phyloP scores from a whole-genome alignment of 495 filamentous ascomycete species.

The Eremomyces bilateralis region DNA sequence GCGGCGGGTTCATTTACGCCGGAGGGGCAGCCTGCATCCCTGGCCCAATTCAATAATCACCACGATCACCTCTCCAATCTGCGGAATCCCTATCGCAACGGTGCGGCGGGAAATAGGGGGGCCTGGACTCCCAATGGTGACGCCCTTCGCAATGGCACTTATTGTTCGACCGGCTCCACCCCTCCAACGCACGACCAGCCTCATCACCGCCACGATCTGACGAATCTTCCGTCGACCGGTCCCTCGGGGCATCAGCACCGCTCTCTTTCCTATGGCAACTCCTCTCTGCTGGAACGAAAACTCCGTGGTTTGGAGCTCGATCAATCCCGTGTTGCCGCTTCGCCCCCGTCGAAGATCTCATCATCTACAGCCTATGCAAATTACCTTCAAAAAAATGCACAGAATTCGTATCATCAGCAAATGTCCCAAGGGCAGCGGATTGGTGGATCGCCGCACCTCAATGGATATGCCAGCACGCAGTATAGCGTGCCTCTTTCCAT shows the following conservation, averaged over 20 bases:
- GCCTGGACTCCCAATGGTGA: slow-evolving; percentile 11
- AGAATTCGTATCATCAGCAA: slow-evolving; percentile 9
- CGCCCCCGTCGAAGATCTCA: too few relatives aligned
- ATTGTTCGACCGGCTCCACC: slow-evolving; percentile 19
- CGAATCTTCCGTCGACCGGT: too few relatives aligned
- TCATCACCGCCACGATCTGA: slow-evolving; percentile 13
- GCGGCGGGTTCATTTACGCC: slow-evolving; percentile 10
- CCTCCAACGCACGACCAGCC: slow-evolving; percentile 17
- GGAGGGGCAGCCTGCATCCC: slow-evolving; percentile 11
- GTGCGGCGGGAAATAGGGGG: slow-evolving; percentile 1
- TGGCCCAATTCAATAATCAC: too few relatives aligned
- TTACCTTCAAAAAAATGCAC: too few relatives aligned
- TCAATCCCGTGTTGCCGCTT: too few relatives aligned
- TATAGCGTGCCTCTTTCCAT: slow-evolving; percentile 11
- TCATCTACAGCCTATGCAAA: too few relatives aligned
- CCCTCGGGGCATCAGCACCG: too few relatives aligned
- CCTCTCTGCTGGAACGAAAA: slow-evolving; percentile 25
- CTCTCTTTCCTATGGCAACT: slow-evolving; percentile 22
- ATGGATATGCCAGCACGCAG: slow-evolving; percentile 9
- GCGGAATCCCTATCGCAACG: neutral
- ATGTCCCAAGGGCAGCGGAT: slow-evolving; percentile 1
- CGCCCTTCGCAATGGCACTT: slow-evolving; percentile 13
- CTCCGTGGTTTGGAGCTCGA: too few relatives aligned
- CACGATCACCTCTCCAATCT: slow-evolving; percentile 7
- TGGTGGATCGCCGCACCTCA: slow-evolving; percentile 4